phyloP scores from a whole-genome alignment of 306 rosid species.

The Canavalia gladiata region DNA sequence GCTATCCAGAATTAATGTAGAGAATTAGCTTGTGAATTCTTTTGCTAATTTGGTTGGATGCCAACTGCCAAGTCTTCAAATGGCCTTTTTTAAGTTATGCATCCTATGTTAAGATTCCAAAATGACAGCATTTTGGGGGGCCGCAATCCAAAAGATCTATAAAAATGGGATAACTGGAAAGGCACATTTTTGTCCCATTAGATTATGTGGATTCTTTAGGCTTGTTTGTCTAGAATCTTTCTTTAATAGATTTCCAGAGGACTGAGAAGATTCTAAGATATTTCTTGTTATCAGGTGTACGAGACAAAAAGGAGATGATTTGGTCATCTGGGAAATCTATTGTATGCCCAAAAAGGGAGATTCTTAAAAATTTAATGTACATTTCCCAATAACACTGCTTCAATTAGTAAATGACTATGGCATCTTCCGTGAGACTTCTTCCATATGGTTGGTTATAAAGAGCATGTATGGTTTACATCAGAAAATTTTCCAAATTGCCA shows the following conservation, averaged over 20 bases:
- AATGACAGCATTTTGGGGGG: slow-evolving; percentile 11
- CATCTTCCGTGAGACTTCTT: neutral
- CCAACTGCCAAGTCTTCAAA: slow-evolving; percentile 5
- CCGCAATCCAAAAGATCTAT: slow-evolving; percentile 23
- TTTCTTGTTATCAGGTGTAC: neutral
- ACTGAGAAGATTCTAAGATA: slow-evolving; percentile 34
- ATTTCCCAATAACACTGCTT: neutral
- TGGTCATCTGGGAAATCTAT: slow-evolving; percentile 5
- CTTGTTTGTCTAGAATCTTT: slow-evolving; percentile 37
- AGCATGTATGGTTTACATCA: no score
- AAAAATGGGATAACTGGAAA: slow-evolving; percentile 26
- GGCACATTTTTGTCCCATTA: neutral
- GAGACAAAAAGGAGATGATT: slow-evolving; percentile 18
- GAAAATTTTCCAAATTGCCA: no score
- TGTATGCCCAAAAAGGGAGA: neutral
- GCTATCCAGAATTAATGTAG: slow-evolving; percentile 10
- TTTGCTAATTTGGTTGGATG: slow-evolving; percentile 26
- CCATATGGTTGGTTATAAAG: no score
- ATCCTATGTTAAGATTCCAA: slow-evolving; percentile 1
- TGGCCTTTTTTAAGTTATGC: slow-evolving; percentile 3
- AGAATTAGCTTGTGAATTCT: slow-evolving; percentile 27
- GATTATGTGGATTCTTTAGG: slow-evolving; percentile 14
- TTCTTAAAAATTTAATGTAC: neutral
- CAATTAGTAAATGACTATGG: neutral
- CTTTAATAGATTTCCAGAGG: neutral